Percentiles rank a stretch among this genome's conserved stretches.
These are phyloP conservation scores for Alternaria gansuensis DNA, from an alignment of 2,329 filamentous ascomycete genomes.

Conservation along the genomic window DNA sequence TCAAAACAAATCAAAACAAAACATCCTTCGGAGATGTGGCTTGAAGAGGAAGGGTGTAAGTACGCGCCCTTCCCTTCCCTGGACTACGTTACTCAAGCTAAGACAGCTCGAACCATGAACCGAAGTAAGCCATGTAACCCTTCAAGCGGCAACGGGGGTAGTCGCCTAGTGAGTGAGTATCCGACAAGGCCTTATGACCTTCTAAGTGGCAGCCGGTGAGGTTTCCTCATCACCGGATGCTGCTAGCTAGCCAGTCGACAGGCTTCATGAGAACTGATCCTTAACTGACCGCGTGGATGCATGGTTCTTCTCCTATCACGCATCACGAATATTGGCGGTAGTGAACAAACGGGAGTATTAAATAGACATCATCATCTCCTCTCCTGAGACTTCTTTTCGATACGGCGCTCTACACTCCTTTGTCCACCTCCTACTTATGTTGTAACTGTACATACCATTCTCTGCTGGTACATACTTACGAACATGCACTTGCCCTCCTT, in stretches of 20 bases:
- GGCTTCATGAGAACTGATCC: conserved; percentile 15
- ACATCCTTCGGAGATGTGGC: conserved; percentile 2
- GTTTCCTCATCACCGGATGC: conserved; percentile 26
- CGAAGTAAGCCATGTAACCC: conserved; percentile 20
- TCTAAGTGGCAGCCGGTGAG: conserved; percentile 19
- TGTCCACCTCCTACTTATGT: conserved; percentile 10
- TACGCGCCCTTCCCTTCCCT: conserved; percentile 17
- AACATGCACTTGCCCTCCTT: conserved; percentile 40
- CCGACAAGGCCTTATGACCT: conserved; percentile 34
- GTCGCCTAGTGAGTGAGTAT: conserved; percentile 14
- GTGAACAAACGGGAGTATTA: conserved; percentile 14
- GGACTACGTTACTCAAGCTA: conserved; percentile 18
- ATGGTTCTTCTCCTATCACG: conserved; percentile 17
- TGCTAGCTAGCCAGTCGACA: conserved; percentile 4
- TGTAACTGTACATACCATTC: conserved; percentile 12
- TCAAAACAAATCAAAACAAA: background rate
- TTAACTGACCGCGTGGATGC: conserved; percentile 24
- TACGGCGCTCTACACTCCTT: conserved; percentile 19
- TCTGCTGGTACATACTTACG: conserved; percentile 10
- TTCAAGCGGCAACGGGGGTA: conserved; percentile 16
- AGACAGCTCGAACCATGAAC: conserved; percentile 12
- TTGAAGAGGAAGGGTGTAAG: conserved; percentile 1
- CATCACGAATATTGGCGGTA: conserved; percentile 9
- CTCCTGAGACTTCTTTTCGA: conserved; percentile 10
- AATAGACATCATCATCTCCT: conserved; percentile 20